phyloP scores from a whole-genome alignment of 495 filamentous ascomycete genomes.

The Tuber umbilicatum region DNA sequence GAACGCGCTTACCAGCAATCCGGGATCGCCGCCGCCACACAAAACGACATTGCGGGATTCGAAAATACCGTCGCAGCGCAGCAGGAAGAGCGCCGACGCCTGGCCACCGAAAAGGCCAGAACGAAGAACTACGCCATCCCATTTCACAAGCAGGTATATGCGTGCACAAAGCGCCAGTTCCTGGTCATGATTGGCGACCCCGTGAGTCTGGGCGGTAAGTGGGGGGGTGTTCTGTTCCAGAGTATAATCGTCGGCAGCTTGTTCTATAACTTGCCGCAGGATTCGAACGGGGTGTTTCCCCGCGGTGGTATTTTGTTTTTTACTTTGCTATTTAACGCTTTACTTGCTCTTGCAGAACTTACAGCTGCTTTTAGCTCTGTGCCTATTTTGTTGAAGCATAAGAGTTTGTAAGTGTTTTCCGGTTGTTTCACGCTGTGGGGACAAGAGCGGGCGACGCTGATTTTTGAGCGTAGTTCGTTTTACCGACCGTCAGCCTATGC shows the following conservation, averaged over 20 bases:
- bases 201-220: conserved; percentile 50
- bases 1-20: conserved; percentile 50
- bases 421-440: neutral
- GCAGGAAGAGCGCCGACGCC: conserved; percentile 47
- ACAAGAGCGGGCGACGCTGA: neutral
- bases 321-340: conserved; percentile 70
- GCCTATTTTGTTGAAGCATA: conserved; percentile 75
- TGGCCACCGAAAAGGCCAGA: conserved; percentile 48
- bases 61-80: conserved; percentile 50
- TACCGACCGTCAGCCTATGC: conserved; percentile 75
- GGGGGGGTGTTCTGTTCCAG: conserved; percentile 61
- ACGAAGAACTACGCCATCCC: conserved; percentile 63
- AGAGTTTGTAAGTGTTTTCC: conserved; percentile 51
- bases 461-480: conserved; percentile 50
- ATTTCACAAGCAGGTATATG: conserved; percentile 60
- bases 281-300: conserved; percentile 50
- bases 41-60: conserved; percentile 50
- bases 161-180: conserved; percentile 62
- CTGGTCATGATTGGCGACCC: conserved; percentile 59
- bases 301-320: conserved; percentile 60
- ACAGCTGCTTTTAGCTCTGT: conserved; percentile 62
- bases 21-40: conserved; percentile 40
- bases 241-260: conserved; percentile 69
- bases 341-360: conserved; percentile 70
- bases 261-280: conserved; percentile 64